Evolutionary conservation across 768 basidiomycete genomes (phyloP).

Genomic region (Tylopilus cervinicoccineus): DNA sequence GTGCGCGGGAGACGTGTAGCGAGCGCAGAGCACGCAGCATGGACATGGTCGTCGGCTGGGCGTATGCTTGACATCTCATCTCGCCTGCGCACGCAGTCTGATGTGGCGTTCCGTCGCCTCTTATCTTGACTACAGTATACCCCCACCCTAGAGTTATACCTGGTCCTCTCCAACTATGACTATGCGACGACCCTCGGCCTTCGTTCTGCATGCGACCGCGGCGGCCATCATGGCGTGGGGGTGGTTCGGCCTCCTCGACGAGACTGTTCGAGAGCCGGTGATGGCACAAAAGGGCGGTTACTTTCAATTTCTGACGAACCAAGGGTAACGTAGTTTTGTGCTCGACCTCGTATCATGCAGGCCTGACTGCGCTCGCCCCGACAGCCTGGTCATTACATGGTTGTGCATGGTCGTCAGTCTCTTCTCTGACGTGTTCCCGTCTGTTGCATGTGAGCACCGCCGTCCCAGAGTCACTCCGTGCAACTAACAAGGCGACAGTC

Average conservation of each 20-base stretch:
- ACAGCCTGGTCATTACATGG: slow-evolving; percentile 34
- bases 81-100: no score
- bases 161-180: background rate
- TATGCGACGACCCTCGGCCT: slow-evolving; percentile 16
- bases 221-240: slow-evolving; percentile 37
- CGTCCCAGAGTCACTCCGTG: background rate
- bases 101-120: no score
- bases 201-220: slow-evolving; percentile 32
- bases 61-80: no score
- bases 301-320: slow-evolving; percentile 72
- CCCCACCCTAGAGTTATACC: no score
- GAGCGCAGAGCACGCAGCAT: slow-evolving; percentile 7
- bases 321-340: slow-evolving; percentile 41
- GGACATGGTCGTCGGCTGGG: background rate
- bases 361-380: background rate
- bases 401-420: slow-evolving; percentile 39
- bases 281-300: slow-evolving; percentile 59
- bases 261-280: slow-evolving; percentile 20
- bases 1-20: slow-evolving; percentile 24
- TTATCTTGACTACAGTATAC: no score
- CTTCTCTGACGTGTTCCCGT: slow-evolving; percentile 39
- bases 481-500: slow-evolving; percentile 1
- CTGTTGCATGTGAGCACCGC: slow-evolving; percentile 29
- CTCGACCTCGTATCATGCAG: background rate
- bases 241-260: slow-evolving; percentile 19